Evolutionary conservation across 2,329 filamentous ascomycete genomes (phyloP), one percentile per base, ranked within the genome.

Genomic region (Trichoderma sp.): DNA sequence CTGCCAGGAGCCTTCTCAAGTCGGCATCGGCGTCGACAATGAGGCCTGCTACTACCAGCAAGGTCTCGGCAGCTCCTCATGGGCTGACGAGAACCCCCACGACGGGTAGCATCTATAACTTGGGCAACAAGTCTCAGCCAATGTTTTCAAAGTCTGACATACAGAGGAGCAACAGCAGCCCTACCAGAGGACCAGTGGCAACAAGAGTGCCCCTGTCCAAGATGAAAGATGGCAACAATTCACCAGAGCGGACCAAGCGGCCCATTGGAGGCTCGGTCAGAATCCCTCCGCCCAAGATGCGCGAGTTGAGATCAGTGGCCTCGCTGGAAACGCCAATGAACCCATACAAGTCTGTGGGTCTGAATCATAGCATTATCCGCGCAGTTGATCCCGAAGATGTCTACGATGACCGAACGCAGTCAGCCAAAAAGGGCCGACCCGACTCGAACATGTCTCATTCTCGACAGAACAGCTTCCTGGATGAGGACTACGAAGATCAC

Each of bases 231-330:
- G 92, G 92, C 63, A 92, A 88, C 82, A 97, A 96, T 84, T 97
- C 95, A 9, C 94, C 95, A 6, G 95, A 97, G 80, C 92, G 95
- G 60, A 35, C 69, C 41, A 71, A 31, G 63, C 88, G 89, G 41
- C 41, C 41, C 18, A 85, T 86, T 29, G 89, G 88, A 31, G 89
- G 90, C 69, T 90, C 90, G 0, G 83, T 88, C 81, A 88, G 91
- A 77, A 92, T 92, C 1, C 94, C 95, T 45, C 95, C 95, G 14
- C 96, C 96, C 66, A 97, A 95, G 83, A 98, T 98, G 95, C 92
- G 96, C 78, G 95, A 97, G 59, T 88, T 98, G 68, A 81, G 85
- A 64, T 85, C 86, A 8, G 84, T 87, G 9, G 86, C 88, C 2
- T 87, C 89, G 68, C 84, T 91, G 21, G 87, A 88, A 76, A 87